These are phyloP conservation scores for Mortierella sp. DNA, from an alignment of 371 early-diverging fungal genomes.

Conservation along the genomic window DNA sequence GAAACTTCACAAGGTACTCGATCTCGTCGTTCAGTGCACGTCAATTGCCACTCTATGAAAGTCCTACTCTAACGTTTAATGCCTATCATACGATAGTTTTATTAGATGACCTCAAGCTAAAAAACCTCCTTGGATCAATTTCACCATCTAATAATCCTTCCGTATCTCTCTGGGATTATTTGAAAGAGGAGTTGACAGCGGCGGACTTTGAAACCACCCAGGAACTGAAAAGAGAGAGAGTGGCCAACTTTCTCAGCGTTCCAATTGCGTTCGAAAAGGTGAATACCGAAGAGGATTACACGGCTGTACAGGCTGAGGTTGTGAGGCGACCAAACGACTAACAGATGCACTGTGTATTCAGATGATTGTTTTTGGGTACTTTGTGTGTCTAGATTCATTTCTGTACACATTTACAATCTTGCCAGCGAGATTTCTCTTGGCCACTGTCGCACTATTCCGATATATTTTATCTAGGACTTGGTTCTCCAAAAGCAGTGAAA, in stretches of 20 bases:
- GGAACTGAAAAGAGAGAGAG: conserved; percentile 85
- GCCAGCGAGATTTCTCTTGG: conserved; percentile 87
- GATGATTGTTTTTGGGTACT: conserved; percentile 87
- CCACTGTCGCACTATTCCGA: conserved; percentile 64
- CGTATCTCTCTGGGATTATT: conserved; percentile 66
- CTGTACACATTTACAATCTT: conserved; percentile 93
- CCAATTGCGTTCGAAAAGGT: conserved; percentile 89
- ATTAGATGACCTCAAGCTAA: conserved; percentile 35
- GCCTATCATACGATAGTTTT: conserved; percentile 1
- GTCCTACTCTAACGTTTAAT: not conserved
- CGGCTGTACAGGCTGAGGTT: not conserved
- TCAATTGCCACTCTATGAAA: not conserved
- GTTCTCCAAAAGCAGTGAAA: conserved; percentile 38
- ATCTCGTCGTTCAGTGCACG: not conserved
- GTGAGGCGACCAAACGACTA: not conserved
- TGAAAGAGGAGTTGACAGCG: conserved; percentile 78
- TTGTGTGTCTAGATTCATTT: conserved; percentile 95
- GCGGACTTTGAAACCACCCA: conserved; percentile 80
- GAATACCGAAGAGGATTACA: not conserved
- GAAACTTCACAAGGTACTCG: conserved; percentile 24
- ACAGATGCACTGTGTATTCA: not conserved
- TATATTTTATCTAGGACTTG: conserved; percentile 55
- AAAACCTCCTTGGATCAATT: conserved; percentile 38
- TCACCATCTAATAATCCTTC: conserved; percentile 29
- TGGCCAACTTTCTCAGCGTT: conserved; percentile 85